phyloP scores from a whole-genome alignment of 164 flowering plant species.

The Vitis vinifera region DNA sequence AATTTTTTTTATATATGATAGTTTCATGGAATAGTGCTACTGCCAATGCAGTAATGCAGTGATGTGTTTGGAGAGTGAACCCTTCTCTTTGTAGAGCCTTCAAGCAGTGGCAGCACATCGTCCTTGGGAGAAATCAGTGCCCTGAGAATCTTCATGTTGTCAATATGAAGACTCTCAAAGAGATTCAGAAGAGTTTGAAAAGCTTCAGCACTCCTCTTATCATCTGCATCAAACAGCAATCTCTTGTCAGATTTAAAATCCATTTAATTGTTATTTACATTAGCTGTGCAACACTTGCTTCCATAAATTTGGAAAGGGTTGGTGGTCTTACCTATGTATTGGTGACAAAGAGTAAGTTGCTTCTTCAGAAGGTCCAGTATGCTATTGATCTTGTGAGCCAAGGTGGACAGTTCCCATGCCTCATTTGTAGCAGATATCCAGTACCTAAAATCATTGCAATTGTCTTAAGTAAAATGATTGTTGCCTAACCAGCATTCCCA shows the following conservation, averaged over 20 bases:
- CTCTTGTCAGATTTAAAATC: neutral
- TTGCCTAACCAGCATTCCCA: too few relatives aligned
- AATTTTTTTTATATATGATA: too few relatives aligned
- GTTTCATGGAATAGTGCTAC: too few relatives aligned
- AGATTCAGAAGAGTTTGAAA: slow-evolving; percentile 40
- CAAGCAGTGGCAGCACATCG: slow-evolving; percentile 53
- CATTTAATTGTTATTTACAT: neutral
- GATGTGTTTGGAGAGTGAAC: slow-evolving; percentile 21
- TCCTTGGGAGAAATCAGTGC: slow-evolving; percentile 50
- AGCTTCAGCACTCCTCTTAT: slow-evolving; percentile 44
- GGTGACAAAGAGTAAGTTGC: slow-evolving; percentile 18
- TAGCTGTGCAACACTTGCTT: neutral
- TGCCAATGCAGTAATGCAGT: too few relatives aligned
- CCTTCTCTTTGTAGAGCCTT: slow-evolving; percentile 55
- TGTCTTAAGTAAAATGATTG: neutral
- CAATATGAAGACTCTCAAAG: slow-evolving; percentile 53
- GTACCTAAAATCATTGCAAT: slow-evolving; percentile 11
- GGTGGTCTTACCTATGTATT: slow-evolving; percentile 31
- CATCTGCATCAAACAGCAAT: slow-evolving; percentile 37
- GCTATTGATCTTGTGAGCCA: slow-evolving; percentile 37
- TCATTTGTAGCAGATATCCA: slow-evolving; percentile 21
- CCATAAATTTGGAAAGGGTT: too few relatives aligned
- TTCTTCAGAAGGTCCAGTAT: slow-evolving; percentile 28
- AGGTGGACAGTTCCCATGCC: slow-evolving; percentile 40
- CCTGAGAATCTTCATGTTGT: slow-evolving; percentile 68